Conservation (phyloP, 257 asterid species). For the Mentha longifolia region DNA sequence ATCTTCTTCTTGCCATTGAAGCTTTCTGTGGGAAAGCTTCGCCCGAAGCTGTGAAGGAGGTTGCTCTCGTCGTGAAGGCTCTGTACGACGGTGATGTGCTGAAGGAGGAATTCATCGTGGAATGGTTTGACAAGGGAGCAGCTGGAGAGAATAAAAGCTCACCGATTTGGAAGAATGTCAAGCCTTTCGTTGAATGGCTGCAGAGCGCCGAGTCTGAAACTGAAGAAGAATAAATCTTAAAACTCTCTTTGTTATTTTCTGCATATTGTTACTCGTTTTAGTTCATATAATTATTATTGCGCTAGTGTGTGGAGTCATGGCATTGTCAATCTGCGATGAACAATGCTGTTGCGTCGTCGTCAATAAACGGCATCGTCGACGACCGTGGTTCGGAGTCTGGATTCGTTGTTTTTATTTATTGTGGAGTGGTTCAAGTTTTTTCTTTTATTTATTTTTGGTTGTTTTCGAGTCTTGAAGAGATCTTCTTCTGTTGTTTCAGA, state of each 20-base stretch:
- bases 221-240: slow-evolving; percentile 52
- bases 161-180: slow-evolving; percentile 71
- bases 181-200: slow-evolving; percentile 74
- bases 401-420: background rate
- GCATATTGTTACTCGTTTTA: too few species aligned
- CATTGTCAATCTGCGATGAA: background rate
- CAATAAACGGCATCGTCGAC: slow-evolving; percentile 26
- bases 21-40: slow-evolving; percentile 57
- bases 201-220: slow-evolving; percentile 77
- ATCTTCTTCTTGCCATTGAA: slow-evolving; percentile 58
- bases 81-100: slow-evolving; percentile 62
- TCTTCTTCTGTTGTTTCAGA: too few species aligned
- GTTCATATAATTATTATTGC: background rate
- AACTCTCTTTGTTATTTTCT: too few species aligned
- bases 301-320: background rate
- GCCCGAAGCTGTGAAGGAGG: slow-evolving; percentile 69
- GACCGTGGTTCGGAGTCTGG: background rate
- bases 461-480: too few species aligned
- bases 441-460: too few species aligned
- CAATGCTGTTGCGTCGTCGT: background rate
- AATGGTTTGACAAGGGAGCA: slow-evolving; percentile 64
- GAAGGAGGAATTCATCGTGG: slow-evolving; percentile 66
- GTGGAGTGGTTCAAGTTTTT: slow-evolving; percentile 1
- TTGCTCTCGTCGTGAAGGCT: slow-evolving; percentile 61
- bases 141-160: slow-evolving; percentile 53